These are phyloP conservation scores for Russula abietina DNA, from an alignment of 768 basidiomycete species.

Conservation along the genomic window DNA sequence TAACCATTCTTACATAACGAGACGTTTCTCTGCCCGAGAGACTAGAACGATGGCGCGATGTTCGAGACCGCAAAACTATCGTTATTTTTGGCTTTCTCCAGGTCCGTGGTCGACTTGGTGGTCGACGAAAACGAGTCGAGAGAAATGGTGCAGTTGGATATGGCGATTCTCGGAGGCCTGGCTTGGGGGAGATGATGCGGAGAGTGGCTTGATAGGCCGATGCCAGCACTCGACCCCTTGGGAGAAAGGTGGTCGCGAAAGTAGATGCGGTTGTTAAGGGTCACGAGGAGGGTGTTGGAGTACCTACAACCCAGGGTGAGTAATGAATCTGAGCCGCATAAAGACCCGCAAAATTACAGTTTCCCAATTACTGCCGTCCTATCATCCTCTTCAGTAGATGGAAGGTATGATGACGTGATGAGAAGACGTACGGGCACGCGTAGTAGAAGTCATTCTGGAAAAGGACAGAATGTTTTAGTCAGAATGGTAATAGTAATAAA, in stretches of 20 bases:
- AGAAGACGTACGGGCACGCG: slow-evolving; percentile 3
- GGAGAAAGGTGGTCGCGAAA: not conserved
- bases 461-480: not conserved
- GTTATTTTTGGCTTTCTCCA: not conserved
- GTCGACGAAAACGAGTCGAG: not conserved
- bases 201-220: not conserved
- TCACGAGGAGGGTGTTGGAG: slow-evolving; percentile 8
- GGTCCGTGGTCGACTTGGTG: not conserved
- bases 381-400: not conserved
- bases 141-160: not conserved
- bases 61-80: not conserved
- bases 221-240: not conserved
- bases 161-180: not conserved
- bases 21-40: not conserved
- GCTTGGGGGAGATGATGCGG: not conserved
- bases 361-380: slow-evolving; percentile 26
- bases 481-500: not conserved
- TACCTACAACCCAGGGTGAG: not conserved
- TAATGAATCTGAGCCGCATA: not conserved
- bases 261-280: slow-evolving; percentile 6
- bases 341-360: not conserved
- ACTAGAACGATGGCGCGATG: not conserved
- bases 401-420: not conserved
- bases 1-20: not conserved
- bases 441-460: slow-evolving; percentile 14